A percentile compares a stretch with the other conserved stretches of the same genome.
phyloP scores from a whole-genome alignment of 768 basidiomycete genomes.

The Cubamyces lactineus region DNA sequence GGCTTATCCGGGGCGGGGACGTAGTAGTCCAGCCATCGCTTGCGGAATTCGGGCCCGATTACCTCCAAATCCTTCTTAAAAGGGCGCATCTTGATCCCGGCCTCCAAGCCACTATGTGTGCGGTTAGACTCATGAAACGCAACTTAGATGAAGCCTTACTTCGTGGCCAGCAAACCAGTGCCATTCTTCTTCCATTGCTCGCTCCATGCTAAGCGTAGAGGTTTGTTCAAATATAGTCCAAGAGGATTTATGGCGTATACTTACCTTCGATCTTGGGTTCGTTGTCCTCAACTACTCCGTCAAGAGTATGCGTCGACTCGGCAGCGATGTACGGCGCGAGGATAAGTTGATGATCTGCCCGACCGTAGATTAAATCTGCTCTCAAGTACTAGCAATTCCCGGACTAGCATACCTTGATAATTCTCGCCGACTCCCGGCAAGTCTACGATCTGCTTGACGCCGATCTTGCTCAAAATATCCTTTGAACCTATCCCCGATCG shows the following conservation, averaged over 20 bases:
- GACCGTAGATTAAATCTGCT: neutral
- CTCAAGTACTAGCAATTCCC: neutral
- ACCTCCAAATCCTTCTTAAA: slow-evolving; percentile 49
- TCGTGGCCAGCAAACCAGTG: slow-evolving; percentile 54
- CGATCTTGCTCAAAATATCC: slow-evolving; percentile 35
- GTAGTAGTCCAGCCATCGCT: slow-evolving; percentile 49
- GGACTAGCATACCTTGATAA: slow-evolving; percentile 33
- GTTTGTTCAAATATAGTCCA: neutral
- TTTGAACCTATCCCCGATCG: slow-evolving; percentile 50
- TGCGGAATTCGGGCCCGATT: slow-evolving; percentile 50
- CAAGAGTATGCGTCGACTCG: slow-evolving; percentile 27
- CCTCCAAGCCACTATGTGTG: slow-evolving; percentile 49
- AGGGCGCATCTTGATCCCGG: slow-evolving; percentile 61
- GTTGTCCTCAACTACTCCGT: slow-evolving; percentile 23
- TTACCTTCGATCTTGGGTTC: slow-evolving; percentile 25
- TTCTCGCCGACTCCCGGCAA: slow-evolving; percentile 49
- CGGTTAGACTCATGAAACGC: neutral
- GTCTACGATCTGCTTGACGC: slow-evolving; percentile 40
- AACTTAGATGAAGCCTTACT: slow-evolving; percentile 38
- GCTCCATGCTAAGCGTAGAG: slow-evolving; percentile 34
- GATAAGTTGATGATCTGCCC: slow-evolving; percentile 22
- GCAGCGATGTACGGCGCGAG: slow-evolving; percentile 19
- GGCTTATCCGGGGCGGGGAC: slow-evolving; percentile 57
- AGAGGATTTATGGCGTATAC: neutral
- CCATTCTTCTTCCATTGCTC: slow-evolving; percentile 42